phyloP scores from a whole-genome alignment of 192 early-diverging fungal species.

The Entrophospora sp. region DNA sequence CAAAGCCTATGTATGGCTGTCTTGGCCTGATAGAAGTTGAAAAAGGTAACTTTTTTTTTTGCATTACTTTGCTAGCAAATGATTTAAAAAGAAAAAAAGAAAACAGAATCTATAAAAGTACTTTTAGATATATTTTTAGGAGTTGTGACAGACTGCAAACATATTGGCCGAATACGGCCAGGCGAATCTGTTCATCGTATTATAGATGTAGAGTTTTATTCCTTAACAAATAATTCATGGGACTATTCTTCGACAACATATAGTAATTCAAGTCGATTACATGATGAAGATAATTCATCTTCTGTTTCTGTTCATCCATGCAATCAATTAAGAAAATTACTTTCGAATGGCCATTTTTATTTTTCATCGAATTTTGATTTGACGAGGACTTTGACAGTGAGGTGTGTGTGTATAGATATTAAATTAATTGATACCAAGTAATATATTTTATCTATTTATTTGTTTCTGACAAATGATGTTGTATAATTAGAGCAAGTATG shows the following conservation, averaged over 20 bases:
- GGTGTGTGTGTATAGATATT: conserved; percentile 27
- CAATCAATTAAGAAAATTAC: conserved; percentile 58
- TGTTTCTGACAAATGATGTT: conserved; percentile 31
- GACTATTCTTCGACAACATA: conserved; percentile 49
- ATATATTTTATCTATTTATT: neutral
- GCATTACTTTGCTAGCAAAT: neutral
- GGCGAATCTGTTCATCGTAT: conserved; percentile 65
- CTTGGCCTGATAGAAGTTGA: conserved; percentile 43
- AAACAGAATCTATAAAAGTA: conserved; percentile 24
- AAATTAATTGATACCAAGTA: neutral
- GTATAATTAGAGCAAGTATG: too few species aligned
- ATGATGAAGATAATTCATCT: conserved; percentile 29
- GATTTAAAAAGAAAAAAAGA: neutral
- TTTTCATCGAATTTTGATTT: conserved; percentile 86
- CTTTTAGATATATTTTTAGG: conserved; percentile 61
- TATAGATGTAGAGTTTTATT: conserved; percentile 65
- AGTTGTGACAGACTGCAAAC: conserved; percentile 56
- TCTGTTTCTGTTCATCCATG: conserved; percentile 59
- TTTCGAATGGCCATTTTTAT: conserved; percentile 86
- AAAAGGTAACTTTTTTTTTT: conserved; percentile 33
- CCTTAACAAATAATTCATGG: conserved; percentile 61
- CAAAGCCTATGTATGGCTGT: conserved; percentile 40
- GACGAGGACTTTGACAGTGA: conserved; percentile 67
- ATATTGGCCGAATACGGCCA: conserved; percentile 49
- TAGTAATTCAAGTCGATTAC: conserved; percentile 28